A percentile compares a stretch with the other conserved stretches of the same genome.
Conservation (phyloP, 805 yeast genomes). For the Maudiozyma barnettii region DNA sequence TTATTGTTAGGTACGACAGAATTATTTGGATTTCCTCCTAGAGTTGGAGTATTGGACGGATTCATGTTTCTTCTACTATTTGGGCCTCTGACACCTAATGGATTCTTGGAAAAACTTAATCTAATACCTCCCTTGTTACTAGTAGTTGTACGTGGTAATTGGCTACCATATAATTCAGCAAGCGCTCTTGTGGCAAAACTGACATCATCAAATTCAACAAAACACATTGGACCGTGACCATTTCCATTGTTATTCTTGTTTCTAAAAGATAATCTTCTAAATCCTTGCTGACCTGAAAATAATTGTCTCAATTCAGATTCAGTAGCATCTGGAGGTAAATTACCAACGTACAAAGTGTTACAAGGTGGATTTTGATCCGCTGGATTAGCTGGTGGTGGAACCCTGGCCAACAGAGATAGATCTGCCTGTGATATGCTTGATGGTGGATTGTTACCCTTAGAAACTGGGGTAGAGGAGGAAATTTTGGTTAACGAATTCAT, state of each 20-base stretch:
- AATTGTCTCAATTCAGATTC: conserved; percentile 84
- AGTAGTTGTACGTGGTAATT: conserved; percentile 64
- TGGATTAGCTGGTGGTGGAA: conserved; percentile 91
- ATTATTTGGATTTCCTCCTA: not conserved
- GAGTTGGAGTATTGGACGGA: conserved; percentile 4
- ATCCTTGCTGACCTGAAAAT: conserved; percentile 84
- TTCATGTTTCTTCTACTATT: conserved; percentile 35
- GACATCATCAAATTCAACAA: conserved; percentile 96
- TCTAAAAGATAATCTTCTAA: conserved; percentile 84
- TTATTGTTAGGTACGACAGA: not conserved
- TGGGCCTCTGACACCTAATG: conserved; percentile 88
- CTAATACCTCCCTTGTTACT: conserved; percentile 82
- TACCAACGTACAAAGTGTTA: conserved; percentile 93
- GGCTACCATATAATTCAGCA: conserved; percentile 88
- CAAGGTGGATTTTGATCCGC: conserved; percentile 99
- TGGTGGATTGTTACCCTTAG: conserved; percentile 10
- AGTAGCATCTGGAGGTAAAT: conserved; percentile 92
- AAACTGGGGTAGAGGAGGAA: conserved; percentile 3
- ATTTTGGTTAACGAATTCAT: not conserved
- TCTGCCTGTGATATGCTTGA: conserved; percentile 40
- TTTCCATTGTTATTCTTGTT: conserved; percentile 48
- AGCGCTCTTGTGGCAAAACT: conserved; percentile 87
- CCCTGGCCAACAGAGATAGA: conserved; percentile 62
- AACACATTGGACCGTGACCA: conserved; percentile 97
- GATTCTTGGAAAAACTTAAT: conserved; percentile 88